Conservation (phyloP, 345 rosid species). For the Hibiscus trionum region DNA sequence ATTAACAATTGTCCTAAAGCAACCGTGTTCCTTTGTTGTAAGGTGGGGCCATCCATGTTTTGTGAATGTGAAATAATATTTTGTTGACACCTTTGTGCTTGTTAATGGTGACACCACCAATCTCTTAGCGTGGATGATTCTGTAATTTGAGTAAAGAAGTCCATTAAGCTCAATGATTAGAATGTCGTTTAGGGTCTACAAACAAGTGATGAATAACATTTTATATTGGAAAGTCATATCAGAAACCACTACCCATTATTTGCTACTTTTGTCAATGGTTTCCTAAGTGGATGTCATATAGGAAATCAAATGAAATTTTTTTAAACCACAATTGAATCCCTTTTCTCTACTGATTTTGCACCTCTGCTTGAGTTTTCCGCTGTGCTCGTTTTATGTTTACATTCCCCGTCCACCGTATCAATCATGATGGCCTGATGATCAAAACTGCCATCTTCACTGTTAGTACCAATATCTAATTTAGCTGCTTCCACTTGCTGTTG, state of each 20-base stretch:
- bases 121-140: conserved; percentile 13
- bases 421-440: conserved; percentile 28
- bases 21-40: too few species aligned
- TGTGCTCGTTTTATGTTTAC: too few species aligned
- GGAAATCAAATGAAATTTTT: neutral
- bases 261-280: neutral
- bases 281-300: neutral
- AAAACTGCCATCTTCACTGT: conserved; percentile 8
- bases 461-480: conserved; percentile 11
- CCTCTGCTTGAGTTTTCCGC: too few species aligned
- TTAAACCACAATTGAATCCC: neutral
- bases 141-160: conserved; percentile 10
- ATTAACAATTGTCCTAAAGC: too few species aligned
- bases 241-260: conserved; percentile 5
- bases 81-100: conserved; percentile 14
- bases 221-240: neutral
- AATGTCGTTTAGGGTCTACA: neutral
- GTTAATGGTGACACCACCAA: conserved; percentile 17
- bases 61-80: conserved; percentile 10
- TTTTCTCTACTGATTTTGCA: neutral
- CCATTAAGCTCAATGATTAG: neutral
- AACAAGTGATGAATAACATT: neutral
- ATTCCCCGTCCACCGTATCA: conserved; percentile 9
- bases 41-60: too few species aligned
- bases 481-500: conserved; percentile 23